Evolutionary conservation across 2,329 filamentous ascomycete genomes (phyloP).

Genomic region (Botryosphaeria agaves): DNA sequence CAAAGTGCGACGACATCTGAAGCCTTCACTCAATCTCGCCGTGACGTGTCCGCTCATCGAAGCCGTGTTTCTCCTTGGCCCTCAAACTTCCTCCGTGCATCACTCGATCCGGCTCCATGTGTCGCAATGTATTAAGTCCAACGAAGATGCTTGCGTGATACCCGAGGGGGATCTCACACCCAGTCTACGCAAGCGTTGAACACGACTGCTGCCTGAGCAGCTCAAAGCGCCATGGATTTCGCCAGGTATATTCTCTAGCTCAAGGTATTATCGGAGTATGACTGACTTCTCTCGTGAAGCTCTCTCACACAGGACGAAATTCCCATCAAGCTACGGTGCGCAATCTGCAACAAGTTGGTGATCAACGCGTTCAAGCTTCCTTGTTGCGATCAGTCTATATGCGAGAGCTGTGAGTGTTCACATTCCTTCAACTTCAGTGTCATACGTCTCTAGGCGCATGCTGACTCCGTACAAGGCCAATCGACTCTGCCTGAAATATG

Average conservation of each 20-base stretch:
- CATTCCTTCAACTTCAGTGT: too few relatives aligned
- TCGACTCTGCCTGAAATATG: constrained; percentile 60
- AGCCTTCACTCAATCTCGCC: too few relatives aligned
- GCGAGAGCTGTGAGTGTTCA: constrained; percentile 59
- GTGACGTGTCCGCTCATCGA: too few relatives aligned
- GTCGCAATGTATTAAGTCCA: too few relatives aligned
- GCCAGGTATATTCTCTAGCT: constrained; percentile 8
- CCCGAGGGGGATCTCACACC: too few relatives aligned
- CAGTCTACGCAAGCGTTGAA: too few relatives aligned
- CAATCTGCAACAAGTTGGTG: constrained; percentile 79
- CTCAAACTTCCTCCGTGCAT: too few relatives aligned
- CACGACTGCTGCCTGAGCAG: not conserved
- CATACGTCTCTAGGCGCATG: too few relatives aligned
- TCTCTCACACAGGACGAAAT: constrained; percentile 68
- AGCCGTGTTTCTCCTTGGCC: too few relatives aligned
- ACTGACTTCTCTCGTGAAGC: constrained; percentile 26
- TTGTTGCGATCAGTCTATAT: constrained; percentile 92
- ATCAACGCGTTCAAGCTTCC: constrained; percentile 81
- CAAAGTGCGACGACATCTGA: too few relatives aligned
- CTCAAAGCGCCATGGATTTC: constrained; percentile 8
- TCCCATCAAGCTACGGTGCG: constrained; percentile 91
- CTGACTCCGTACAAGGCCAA: constrained; percentile 61
- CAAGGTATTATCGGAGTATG: not conserved
- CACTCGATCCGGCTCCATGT: too few relatives aligned
- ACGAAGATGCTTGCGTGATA: too few relatives aligned